Conservation (phyloP, 1,284 basidiomycete genomes). For the Wolfiporia cocos region DNA sequence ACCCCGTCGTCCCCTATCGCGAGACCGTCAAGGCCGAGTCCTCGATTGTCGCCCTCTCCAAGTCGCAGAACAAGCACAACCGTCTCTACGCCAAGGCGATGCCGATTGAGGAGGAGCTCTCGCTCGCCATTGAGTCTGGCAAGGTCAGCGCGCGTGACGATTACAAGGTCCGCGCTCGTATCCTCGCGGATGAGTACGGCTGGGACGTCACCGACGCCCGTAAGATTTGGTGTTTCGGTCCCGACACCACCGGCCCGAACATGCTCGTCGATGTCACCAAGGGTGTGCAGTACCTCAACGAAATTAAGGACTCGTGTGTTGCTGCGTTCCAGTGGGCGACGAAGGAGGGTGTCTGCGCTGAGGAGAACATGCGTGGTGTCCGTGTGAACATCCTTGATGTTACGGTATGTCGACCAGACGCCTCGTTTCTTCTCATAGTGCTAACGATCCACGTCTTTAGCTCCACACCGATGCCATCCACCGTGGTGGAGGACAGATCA, state of each 20-base stretch:
- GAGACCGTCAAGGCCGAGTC: constrained; percentile 98
- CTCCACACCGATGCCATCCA: constrained; percentile 99
- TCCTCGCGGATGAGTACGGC: constrained; percentile 93
- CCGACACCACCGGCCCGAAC: constrained; percentile 97
- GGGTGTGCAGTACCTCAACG: constrained; percentile 96
- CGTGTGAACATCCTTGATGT: constrained; percentile 97
- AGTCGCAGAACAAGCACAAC: constrained; percentile 99
- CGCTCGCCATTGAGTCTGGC: constrained; percentile 89
- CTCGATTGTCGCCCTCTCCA: constrained; percentile 93
- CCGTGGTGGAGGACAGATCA: constrained; percentile 98
- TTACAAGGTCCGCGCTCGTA: constrained; percentile 94
- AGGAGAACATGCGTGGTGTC: constrained; percentile 99
- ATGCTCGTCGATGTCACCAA: constrained; percentile 98
- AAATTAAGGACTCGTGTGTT: constrained; percentile 99
- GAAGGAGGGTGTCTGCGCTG: constrained; percentile 94
- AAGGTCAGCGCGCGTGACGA: constrained; percentile 91
- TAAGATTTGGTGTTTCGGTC: constrained; percentile 99
- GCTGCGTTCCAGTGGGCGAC: constrained; percentile 99
- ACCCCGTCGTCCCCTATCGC: constrained; percentile 97
- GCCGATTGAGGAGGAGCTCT: constrained; percentile 93
- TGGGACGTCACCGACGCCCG: constrained; percentile 99
- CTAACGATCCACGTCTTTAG: constrained; percentile 31
- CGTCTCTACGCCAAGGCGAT: constrained; percentile 92
- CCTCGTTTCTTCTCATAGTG: constrained; percentile 1
- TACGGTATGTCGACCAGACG: constrained; percentile 49